A percentile compares a stretch with the other conserved stretches of the same genome.
phyloP scores from a whole-genome alignment of 345 rosid species.

The Eucalyptus erythrocorys region DNA sequence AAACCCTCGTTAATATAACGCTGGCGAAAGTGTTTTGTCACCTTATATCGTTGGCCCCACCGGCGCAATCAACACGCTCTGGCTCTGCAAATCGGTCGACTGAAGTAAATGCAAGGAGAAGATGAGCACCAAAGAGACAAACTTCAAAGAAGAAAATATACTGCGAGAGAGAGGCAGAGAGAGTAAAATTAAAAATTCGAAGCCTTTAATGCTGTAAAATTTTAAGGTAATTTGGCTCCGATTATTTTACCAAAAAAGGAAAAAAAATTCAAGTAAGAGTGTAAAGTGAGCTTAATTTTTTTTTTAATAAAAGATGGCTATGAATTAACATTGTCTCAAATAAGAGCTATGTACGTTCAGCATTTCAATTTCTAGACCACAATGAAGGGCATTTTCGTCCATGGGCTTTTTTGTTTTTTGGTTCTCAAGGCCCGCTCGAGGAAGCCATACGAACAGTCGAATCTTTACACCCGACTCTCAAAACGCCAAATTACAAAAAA shows the following conservation, averaged over 20 bases:
- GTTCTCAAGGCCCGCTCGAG: slow-evolving; percentile 23
- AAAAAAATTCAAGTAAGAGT: no score
- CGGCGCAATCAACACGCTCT: not conserved
- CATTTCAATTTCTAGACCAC: no score
- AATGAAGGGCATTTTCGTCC: no score
- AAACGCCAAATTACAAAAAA: not conserved
- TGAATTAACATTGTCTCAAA: no score
- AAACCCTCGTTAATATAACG: not conserved
- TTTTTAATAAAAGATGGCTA: no score
- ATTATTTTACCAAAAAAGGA: not conserved
- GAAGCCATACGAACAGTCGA: slow-evolving; percentile 34
- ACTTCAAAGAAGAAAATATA: not conserved
- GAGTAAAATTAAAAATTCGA: not conserved
- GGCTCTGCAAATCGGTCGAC: not conserved
- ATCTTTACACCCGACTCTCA: not conserved
- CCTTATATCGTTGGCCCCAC: not conserved
- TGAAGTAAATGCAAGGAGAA: not conserved
- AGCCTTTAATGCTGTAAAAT: not conserved
- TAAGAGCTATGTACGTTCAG: accelerated
- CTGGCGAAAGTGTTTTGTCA: not conserved
- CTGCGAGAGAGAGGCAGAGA: not conserved
- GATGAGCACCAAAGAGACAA: not conserved
- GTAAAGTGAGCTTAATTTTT: no score
- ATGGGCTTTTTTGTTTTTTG: no score
- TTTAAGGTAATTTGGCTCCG: not conserved